These are phyloP conservation scores for Alternaria arborescens DNA, from an alignment of 2,329 filamentous ascomycete species.

Conservation along the genomic window DNA sequence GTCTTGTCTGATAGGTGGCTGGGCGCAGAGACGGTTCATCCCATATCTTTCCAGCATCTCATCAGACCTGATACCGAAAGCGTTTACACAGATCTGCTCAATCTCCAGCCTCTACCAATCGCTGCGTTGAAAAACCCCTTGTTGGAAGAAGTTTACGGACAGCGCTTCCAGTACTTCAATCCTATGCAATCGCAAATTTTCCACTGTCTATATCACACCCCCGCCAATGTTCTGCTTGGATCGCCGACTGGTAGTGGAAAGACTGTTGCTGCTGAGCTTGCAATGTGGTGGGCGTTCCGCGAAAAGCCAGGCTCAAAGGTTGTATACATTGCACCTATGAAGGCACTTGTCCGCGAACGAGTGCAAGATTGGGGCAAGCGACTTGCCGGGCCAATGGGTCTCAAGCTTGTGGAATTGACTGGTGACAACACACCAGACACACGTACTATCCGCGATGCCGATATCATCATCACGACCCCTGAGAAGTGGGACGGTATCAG, in stretches of 20 bases:
- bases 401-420: slow-evolving; percentile 94
- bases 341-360: slow-evolving; percentile 93
- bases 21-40: slow-evolving; percentile 92
- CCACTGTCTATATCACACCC: slow-evolving; percentile 92
- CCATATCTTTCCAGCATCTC: slow-evolving; percentile 96
- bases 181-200: slow-evolving; percentile 99
- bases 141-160: slow-evolving; percentile 85
- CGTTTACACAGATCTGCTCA: slow-evolving; percentile 91
- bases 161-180: slow-evolving; percentile 96
- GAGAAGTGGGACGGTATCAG: slow-evolving; percentile 99
- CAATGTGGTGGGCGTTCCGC: slow-evolving; percentile 99
- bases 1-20: slow-evolving; percentile 96
- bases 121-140: slow-evolving; percentile 85
- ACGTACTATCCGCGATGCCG: slow-evolving; percentile 90
- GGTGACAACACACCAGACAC: slow-evolving; percentile 99
- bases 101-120: slow-evolving; percentile 88
- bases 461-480: slow-evolving; percentile 98
- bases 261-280: slow-evolving; percentile 92
- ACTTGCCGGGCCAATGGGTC: slow-evolving; percentile 80
- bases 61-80: slow-evolving; percentile 98
- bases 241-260: slow-evolving; percentile 98
- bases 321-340: slow-evolving; percentile 99
- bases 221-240: slow-evolving; percentile 90
- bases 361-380: slow-evolving; percentile 93
- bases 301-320: slow-evolving; percentile 95